Evolutionary conservation across 2,329 filamentous ascomycete genomes (phyloP).

Genomic region (Fusarium sp.): DNA sequence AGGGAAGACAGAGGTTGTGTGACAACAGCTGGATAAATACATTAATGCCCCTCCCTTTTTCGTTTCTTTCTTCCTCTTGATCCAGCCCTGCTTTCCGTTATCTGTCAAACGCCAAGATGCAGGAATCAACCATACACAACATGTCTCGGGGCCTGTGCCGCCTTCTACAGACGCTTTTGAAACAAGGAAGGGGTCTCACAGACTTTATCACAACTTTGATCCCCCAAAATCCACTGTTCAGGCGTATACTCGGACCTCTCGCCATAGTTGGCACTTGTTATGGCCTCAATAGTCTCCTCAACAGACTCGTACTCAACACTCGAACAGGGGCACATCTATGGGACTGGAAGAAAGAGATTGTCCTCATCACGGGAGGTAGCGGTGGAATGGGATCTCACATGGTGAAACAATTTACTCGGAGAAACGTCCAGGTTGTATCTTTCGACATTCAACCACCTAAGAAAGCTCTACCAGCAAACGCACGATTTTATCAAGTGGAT

Average conservation of each 20-base stretch:
- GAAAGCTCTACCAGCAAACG: neutral
- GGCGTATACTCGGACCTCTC: neutral
- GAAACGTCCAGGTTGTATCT: conserved; percentile 8
- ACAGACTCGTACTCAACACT: neutral
- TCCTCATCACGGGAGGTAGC: conserved; percentile 20
- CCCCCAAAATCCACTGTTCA: neutral
- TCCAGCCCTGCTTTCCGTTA: neutral
- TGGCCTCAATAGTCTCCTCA: neutral
- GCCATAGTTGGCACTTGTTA: neutral
- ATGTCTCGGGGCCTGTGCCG: neutral
- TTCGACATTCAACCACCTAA: conserved; percentile 10
- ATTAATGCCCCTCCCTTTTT: neutral
- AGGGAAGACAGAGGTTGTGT: neutral
- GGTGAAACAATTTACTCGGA: conserved; percentile 32
- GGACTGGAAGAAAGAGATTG: conserved; percentile 13
- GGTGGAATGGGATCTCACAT: conserved; percentile 51
- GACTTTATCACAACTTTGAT: neutral
- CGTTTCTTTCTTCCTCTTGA: neutral
- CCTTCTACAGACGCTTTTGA: neutral
- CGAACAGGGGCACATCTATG: neutral
- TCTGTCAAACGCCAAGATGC: neutral
- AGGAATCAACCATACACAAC: neutral
- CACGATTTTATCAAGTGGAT: conserved; percentile 16
- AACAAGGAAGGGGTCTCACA: neutral
- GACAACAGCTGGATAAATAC: neutral